Conservation (phyloP, 176 grass and related monocot genomes). For the Carex pumila region DNA sequence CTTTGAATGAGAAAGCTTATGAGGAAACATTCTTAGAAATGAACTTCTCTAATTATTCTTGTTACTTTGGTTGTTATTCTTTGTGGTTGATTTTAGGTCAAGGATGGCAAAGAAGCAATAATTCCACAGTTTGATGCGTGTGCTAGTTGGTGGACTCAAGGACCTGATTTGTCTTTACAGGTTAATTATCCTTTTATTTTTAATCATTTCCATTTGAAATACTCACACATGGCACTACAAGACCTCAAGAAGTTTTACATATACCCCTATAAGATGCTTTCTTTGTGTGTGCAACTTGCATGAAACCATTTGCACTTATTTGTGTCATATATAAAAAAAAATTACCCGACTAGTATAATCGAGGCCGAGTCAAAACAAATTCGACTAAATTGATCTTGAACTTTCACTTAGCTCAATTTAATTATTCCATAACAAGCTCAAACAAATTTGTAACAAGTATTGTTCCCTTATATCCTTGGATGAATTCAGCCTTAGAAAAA, state of each 20-base stretch:
- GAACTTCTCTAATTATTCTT: neutral
- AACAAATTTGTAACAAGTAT: neutral
- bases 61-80: neutral
- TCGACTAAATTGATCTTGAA: neutral
- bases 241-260: neutral
- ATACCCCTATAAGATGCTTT: neutral
- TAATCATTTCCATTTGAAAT: neutral
- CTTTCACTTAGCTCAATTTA: neutral
- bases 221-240: neutral
- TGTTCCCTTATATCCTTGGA: neutral
- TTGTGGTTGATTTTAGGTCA: constrained; percentile 37
- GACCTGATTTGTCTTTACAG: constrained; percentile 82
- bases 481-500: neutral
- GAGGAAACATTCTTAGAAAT: neutral
- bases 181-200: constrained; percentile 29
- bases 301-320: neutral
- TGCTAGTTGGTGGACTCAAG: constrained; percentile 99
- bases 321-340: neutral
- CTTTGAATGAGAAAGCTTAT: neutral
- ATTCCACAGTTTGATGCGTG: constrained; percentile 92
- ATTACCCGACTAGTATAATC: neutral
- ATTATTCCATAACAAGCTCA: neutral
- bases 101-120: constrained; percentile 50
- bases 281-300: neutral
- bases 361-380: neutral